A percentile compares a stretch with the other conserved stretches of the same genome.
These are phyloP conservation scores for Bassia scoparia DNA, from an alignment of 148 eudicot species.

Conservation along the genomic window DNA sequence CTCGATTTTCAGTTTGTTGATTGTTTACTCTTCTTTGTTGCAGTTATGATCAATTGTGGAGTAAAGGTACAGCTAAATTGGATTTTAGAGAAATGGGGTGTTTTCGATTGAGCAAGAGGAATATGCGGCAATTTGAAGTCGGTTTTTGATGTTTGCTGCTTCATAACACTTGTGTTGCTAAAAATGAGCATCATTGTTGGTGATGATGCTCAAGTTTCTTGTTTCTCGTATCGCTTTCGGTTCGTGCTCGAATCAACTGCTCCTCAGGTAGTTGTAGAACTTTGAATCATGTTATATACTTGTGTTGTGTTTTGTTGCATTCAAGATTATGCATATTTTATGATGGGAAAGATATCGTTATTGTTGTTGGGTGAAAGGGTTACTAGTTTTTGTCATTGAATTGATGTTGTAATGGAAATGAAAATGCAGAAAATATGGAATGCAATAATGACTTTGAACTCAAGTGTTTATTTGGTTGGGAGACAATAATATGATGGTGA, in stretches of 20 bases:
- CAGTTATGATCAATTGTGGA: too few species aligned
- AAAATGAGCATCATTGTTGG: neutral
- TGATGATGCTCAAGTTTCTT: slow-evolving; percentile 15
- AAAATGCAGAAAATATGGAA: slow-evolving; percentile 55
- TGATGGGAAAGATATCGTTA: too few species aligned
- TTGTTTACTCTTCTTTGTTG: too few species aligned
- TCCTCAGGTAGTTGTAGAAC: slow-evolving; percentile 63
- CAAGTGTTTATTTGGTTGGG: slow-evolving; percentile 71
- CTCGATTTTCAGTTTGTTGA: too few species aligned
- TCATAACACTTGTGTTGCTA: neutral
- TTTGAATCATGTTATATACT: too few species aligned
- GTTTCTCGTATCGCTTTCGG: slow-evolving; percentile 61
- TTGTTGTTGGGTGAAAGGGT: too few species aligned
- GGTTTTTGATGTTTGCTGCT: neutral
- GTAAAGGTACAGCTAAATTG: too few species aligned
- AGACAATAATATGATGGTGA: slow-evolving; percentile 79
- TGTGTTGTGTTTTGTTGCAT: too few species aligned
- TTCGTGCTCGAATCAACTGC: slow-evolving; percentile 61
- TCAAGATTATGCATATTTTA: too few species aligned
- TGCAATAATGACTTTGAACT: slow-evolving; percentile 45
- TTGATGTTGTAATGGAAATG: neutral
- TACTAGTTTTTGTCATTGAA: neutral
- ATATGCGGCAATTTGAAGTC: neutral
- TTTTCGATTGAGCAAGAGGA: neutral
- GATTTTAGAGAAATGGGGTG: neutral